Conservation (phyloP, 148 eudicot species). For the Heliosperma pusillum region DNA sequence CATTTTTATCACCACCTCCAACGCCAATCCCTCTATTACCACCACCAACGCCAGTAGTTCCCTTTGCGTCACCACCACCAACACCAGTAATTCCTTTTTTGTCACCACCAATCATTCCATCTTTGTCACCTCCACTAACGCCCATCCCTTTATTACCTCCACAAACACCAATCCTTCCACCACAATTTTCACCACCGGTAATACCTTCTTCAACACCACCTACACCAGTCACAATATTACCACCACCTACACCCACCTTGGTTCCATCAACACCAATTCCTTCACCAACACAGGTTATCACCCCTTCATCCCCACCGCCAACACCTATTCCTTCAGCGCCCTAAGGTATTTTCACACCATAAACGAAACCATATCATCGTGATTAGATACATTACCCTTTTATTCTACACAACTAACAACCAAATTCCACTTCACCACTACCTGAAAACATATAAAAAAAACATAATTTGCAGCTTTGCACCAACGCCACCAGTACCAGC, state of each 20-base stretch:
- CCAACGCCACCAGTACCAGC: neutral
- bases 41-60: slow-evolving; percentile 17
- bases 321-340: slow-evolving; percentile 11
- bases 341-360: neutral
- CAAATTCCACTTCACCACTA: neutral
- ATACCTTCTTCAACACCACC: slow-evolving; percentile 1
- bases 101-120: neutral
- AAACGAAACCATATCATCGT: neutral
- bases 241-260: slow-evolving; percentile 4
- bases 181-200: neutral
- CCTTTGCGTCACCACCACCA: slow-evolving; percentile 7
- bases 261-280: slow-evolving; percentile 1
- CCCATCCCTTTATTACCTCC: slow-evolving; percentile 5
- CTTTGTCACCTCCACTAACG: slow-evolving; percentile 13
- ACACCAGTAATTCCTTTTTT: neutral
- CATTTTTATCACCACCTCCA: slow-evolving; percentile 17
- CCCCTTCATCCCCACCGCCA: neutral
- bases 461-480: neutral
- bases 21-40: slow-evolving; percentile 5
- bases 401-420: neutral
- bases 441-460: neutral
- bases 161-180: slow-evolving; percentile 1
- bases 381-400: neutral
- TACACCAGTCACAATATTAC: neutral
- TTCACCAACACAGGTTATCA: neutral